phyloP scores from a whole-genome alignment of 2,329 filamentous ascomycete genomes.

The Ascochyta pisi region DNA sequence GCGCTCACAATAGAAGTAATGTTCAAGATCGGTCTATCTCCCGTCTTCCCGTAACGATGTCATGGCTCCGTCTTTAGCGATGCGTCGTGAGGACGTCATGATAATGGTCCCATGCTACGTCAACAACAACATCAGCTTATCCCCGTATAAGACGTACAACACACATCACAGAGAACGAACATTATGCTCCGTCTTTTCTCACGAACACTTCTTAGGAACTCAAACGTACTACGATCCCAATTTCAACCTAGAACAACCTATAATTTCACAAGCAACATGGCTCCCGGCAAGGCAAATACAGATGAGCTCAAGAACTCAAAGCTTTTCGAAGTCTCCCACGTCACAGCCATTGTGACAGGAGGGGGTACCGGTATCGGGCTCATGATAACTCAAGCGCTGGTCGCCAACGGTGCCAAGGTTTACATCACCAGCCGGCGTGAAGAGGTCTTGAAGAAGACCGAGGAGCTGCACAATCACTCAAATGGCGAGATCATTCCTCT shows the following conservation, averaged over 20 bases:
- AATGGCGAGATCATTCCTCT: constrained; percentile 57
- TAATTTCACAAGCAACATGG: constrained; percentile 41
- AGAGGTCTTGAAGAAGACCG: constrained; percentile 48
- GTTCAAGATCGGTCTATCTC: not conserved
- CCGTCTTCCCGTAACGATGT: constrained; percentile 7
- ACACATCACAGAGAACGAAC: not conserved
- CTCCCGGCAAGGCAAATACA: constrained; percentile 45
- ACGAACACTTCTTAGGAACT: constrained; percentile 19
- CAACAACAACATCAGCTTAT: constrained; percentile 19
- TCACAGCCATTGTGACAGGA: constrained; percentile 56
- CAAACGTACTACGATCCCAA: constrained; percentile 14
- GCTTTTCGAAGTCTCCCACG: constrained; percentile 56
- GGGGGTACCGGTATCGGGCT: constrained; percentile 59
- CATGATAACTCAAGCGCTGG: constrained; percentile 71
- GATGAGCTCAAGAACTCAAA: constrained; percentile 51
- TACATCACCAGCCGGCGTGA: constrained; percentile 46
- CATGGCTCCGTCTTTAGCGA: constrained; percentile 10
- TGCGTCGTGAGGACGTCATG: constrained; percentile 41
- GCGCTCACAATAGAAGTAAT: not conserved
- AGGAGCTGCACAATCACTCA: constrained; percentile 55
- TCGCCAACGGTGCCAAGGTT: constrained; percentile 65
- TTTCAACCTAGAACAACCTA: constrained; percentile 25
- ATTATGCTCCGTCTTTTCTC: constrained; percentile 43
- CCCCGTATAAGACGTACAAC: constrained; percentile 20
- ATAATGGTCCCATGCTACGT: constrained; percentile 30